A percentile compares a stretch with the other conserved stretches of the same genome.
phyloP scores from a whole-genome alignment of 1,139 yeast genomes.

The Geotrichum reessii region DNA sequence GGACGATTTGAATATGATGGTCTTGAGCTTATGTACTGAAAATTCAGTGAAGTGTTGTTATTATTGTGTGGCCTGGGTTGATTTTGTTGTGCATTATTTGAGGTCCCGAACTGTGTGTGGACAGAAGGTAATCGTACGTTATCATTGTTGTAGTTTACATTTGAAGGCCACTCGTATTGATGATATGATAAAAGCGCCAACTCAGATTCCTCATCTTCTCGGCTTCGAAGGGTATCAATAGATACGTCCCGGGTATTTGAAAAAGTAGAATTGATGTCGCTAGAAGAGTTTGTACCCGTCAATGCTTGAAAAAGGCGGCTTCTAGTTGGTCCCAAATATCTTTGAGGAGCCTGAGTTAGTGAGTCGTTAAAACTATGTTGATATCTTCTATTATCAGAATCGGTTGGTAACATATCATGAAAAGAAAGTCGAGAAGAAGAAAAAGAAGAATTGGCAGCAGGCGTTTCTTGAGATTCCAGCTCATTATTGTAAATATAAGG shows the following conservation, averaged over 20 bases:
- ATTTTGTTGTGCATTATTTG: neutral
- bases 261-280: neutral
- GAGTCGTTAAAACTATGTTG: neutral
- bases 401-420: neutral
- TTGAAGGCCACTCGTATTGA: neutral
- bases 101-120: neutral
- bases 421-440: neutral
- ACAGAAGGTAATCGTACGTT: neutral
- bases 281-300: neutral
- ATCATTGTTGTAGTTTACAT: neutral
- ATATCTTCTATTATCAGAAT: neutral
- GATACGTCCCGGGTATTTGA: neutral
- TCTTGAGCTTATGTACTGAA: neutral
- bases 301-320: neutral
- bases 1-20: neutral
- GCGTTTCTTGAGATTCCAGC: neutral
- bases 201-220: conserved; percentile 14
- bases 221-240: conserved; percentile 2
- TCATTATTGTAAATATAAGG: neutral
- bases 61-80: neutral
- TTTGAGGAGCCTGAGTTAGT: neutral
- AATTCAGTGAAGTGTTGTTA: neutral
- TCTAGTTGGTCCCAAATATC: neutral
- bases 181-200: conserved; percentile 10
- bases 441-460: neutral